phyloP scores from a whole-genome alignment of 2,329 filamentous ascomycete species.

The Blumeria graminis region DNA sequence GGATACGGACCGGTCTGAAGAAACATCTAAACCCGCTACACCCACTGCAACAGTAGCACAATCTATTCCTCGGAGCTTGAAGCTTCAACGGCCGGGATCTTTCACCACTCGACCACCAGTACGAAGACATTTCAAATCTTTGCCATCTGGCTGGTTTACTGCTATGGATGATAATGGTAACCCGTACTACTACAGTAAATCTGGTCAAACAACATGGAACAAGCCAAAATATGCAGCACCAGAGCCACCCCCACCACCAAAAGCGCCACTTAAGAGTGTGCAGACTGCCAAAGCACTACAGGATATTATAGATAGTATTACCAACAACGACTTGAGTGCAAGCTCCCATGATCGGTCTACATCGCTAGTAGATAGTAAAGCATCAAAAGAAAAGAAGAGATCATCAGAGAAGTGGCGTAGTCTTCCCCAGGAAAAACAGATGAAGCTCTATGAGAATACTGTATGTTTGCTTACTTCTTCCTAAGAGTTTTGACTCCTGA shows the following conservation, averaged over 20 bases:
- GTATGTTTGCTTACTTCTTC: constrained; percentile 25
- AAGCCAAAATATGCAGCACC: constrained; percentile 46
- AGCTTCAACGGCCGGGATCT: constrained; percentile 30
- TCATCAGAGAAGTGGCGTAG: constrained; percentile 49
- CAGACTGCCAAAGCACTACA: constrained; percentile 49
- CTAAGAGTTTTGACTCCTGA: not conserved
- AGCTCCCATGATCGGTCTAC: constrained; percentile 37
- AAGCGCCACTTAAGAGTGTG: constrained; percentile 21
- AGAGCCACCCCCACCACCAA: constrained; percentile 29
- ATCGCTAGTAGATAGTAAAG: constrained; percentile 24
- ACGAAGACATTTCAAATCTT: constrained; percentile 30
- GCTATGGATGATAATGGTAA: constrained; percentile 46
- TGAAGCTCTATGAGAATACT: constrained; percentile 85
- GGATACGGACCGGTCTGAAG: constrained; percentile 33
- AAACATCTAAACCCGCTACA: constrained; percentile 15
- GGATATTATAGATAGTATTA: constrained; percentile 66
- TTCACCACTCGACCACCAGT: constrained; percentile 26
- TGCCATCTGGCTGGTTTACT: constrained; percentile 72
- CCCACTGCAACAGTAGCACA: constrained; percentile 17
- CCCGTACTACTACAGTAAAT: constrained; percentile 66
- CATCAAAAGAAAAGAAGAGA: constrained; percentile 27
- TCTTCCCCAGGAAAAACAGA: constrained; percentile 59
- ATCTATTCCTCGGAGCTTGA: constrained; percentile 22
- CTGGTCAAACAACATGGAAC: constrained; percentile 60
- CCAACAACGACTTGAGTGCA: constrained; percentile 26